Conservation (phyloP, 2,329 filamentous ascomycete genomes). For the Triangularia verruculosa region DNA sequence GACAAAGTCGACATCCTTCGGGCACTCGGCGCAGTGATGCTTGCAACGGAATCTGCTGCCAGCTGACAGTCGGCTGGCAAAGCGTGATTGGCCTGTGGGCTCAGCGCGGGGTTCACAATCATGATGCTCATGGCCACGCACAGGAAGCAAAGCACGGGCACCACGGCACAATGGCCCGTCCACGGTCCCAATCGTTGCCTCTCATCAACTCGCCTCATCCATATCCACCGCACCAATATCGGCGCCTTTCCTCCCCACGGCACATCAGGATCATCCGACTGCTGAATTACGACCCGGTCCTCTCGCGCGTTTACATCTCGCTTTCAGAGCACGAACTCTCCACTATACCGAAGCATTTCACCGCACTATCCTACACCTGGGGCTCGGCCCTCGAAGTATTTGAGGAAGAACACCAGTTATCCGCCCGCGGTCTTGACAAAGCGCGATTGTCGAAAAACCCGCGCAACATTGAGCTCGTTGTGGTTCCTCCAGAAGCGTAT, state of each 20-base stretch:
- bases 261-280: conserved; percentile 16
- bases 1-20: no score
- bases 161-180: conserved; percentile 4
- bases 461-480: conserved; percentile 4
- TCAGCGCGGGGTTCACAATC: no score
- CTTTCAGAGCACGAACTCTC: conserved; percentile 9
- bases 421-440: neutral
- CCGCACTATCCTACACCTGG: conserved; percentile 22
- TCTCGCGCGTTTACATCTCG: conserved; percentile 9
- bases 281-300: conserved; percentile 3
- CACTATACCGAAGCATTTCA: conserved; percentile 11
- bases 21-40: no score
- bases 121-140: no score
- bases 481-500: conserved; percentile 7
- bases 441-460: neutral
- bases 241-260: conserved; percentile 9
- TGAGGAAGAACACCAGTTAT: neutral
- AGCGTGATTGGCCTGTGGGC: no score
- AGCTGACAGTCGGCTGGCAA: no score
- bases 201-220: neutral
- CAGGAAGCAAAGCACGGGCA: no score
- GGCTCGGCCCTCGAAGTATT: conserved; percentile 12
- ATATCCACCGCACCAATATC: conserved; percentile 12
- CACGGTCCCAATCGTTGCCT: conserved; percentile 2
- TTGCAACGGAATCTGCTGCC: no score